Conservation (phyloP, 75 land plant genomes). For the Adiantum capillusveneris region DNA sequence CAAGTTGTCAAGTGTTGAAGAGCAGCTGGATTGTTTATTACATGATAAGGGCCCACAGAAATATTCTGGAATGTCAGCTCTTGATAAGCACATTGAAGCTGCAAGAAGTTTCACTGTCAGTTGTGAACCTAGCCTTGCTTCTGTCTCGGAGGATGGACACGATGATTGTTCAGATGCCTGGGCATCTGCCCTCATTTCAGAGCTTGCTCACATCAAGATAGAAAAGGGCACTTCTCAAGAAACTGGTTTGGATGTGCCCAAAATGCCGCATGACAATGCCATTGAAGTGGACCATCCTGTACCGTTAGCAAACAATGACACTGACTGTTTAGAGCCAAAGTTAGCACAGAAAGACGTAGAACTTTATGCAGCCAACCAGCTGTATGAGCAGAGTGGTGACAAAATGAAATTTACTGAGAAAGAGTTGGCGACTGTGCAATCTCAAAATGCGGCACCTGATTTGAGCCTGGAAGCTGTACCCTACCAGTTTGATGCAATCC, state of each 20-base stretch:
- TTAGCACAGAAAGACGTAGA: constrained; percentile 14
- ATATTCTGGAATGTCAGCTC: neutral
- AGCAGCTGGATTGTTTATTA: constrained; percentile 16
- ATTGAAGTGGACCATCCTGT: neutral
- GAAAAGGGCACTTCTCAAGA: constrained; percentile 16
- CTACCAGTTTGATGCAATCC: constrained; percentile 20
- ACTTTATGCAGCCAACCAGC: constrained; percentile 21
- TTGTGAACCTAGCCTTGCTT: constrained; percentile 12
- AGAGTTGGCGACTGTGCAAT: constrained; percentile 16
- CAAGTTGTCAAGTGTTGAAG: constrained; percentile 61
- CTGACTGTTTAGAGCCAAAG: neutral
- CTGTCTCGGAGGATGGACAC: constrained; percentile 18
- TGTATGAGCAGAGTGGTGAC: constrained; percentile 14
- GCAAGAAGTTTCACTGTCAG: constrained; percentile 3
- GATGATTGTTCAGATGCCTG: constrained; percentile 39
- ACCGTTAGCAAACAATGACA: constrained; percentile 11
- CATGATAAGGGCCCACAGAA: too few species aligned
- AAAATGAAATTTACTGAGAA: constrained; percentile 19
- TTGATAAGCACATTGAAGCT: neutral
- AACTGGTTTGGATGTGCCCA: neutral
- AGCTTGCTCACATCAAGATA: constrained; percentile 44
- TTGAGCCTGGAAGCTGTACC: constrained; percentile 12
- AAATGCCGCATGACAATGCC: neutral
- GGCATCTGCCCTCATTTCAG: constrained; percentile 48
- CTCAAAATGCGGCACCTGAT: constrained; percentile 21